Evolutionary conservation across 2,329 filamentous ascomycete genomes (phyloP).

Genomic region (Calonectria honghensis): DNA sequence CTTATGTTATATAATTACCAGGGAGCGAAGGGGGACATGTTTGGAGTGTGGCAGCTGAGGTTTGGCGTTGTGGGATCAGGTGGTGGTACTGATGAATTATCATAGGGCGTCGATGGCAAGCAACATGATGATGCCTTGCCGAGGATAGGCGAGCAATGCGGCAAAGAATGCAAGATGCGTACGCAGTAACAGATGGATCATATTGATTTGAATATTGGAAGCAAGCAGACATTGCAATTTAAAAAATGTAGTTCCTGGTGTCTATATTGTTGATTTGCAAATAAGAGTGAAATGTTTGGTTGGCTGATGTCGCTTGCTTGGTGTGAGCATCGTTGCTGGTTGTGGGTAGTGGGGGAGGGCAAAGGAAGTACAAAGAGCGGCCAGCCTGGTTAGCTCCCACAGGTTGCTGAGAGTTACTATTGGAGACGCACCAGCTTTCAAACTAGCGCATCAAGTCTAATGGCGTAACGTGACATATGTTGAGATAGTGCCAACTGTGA

Average conservation of each 20-base stretch:
- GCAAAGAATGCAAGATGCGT: neutral
- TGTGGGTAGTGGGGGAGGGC: slow-evolving; percentile 19
- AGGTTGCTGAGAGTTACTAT: neutral
- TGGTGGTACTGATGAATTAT: neutral
- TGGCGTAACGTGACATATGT: neutral
- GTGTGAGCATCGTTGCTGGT: slow-evolving; percentile 1
- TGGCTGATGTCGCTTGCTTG: neutral
- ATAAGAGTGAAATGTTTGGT: slow-evolving; percentile 42
- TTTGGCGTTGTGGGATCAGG: neutral
- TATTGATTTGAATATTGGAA: neutral
- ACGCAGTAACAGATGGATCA: too few relatives aligned
- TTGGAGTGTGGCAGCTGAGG: neutral
- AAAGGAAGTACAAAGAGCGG: neutral
- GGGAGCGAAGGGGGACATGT: neutral
- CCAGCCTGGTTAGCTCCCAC: neutral
- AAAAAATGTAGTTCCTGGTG: neutral
- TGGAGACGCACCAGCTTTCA: too few relatives aligned
- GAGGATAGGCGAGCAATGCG: neutral
- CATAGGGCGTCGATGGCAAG: neutral
- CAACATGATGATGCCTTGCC: neutral
- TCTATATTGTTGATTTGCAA: slow-evolving; percentile 34
- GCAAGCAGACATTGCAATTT: neutral
- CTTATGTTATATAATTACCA: too few relatives aligned
- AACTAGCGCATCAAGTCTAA: neutral
- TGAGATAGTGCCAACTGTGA: neutral